These are phyloP conservation scores for Eremothecium sinecaudum DNA, from an alignment of 1,139 yeast genomes.

Conservation along the genomic window DNA sequence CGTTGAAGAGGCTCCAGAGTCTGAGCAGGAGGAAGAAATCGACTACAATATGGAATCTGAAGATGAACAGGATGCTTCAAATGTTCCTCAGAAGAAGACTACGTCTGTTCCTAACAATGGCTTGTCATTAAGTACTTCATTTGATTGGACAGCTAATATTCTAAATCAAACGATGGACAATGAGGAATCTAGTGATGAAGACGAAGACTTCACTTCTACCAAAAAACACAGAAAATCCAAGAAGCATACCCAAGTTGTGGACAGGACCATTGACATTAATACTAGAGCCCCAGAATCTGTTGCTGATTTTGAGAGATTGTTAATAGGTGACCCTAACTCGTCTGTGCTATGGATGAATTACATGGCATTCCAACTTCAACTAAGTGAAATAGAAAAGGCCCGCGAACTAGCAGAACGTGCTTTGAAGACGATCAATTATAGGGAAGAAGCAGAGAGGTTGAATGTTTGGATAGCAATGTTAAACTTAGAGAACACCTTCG, in stretches of 20 bases:
- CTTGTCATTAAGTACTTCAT: slow-evolving; percentile 64
- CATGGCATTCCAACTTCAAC: slow-evolving; percentile 94
- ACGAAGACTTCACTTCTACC: slow-evolving; percentile 38
- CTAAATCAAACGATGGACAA: slow-evolving; percentile 66
- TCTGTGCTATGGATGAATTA: slow-evolving; percentile 95
- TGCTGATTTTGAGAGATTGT: slow-evolving; percentile 80
- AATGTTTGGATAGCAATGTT: slow-evolving; percentile 94
- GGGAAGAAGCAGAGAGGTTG: slow-evolving; percentile 88
- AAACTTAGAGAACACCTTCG: slow-evolving; percentile 90
- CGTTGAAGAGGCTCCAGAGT: slow-evolving; percentile 17
- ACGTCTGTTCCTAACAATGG: slow-evolving; percentile 35
- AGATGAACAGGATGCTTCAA: slow-evolving; percentile 15
- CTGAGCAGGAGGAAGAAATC: slow-evolving; percentile 20
- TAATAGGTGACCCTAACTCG: slow-evolving; percentile 87
- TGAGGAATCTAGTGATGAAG: slow-evolving; percentile 45
- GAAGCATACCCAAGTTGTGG: slow-evolving; percentile 48
- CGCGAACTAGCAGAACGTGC: slow-evolving; percentile 92
- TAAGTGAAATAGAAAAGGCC: slow-evolving; percentile 89
- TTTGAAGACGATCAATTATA: slow-evolving; percentile 74
- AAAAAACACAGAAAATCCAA: slow-evolving; percentile 38
- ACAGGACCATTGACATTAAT: slow-evolving; percentile 74
- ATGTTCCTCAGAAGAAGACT: slow-evolving; percentile 16
- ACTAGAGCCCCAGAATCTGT: slow-evolving; percentile 87
- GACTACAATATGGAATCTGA: slow-evolving; percentile 23
- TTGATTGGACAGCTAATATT: slow-evolving; percentile 90